These are phyloP conservation scores for Rhizopogon vulgaris DNA, from an alignment of 768 basidiomycete species.

Conservation along the genomic window DNA sequence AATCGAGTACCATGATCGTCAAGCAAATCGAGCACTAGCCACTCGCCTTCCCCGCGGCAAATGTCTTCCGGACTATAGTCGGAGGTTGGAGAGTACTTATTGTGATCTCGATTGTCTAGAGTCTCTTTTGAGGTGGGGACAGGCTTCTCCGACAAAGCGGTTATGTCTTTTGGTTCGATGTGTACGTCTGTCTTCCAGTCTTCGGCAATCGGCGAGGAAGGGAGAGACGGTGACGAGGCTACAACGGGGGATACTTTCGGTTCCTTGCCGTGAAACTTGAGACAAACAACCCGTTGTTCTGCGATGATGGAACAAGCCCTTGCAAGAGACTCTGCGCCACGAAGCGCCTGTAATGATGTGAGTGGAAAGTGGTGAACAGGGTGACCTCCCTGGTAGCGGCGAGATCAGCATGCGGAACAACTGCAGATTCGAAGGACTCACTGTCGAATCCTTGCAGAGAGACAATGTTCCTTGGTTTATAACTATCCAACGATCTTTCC, in stretches of 20 bases:
- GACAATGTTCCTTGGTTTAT: conserved; percentile 50
- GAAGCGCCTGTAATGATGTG: conserved; percentile 34
- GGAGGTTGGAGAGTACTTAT: background rate
- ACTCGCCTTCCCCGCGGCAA: conserved; percentile 31
- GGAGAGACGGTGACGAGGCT: conserved; percentile 14
- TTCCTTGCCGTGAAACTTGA: conserved; percentile 27
- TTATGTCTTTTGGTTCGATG: conserved; percentile 2
- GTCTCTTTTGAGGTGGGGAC: background rate
- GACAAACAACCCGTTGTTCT: conserved; percentile 31
- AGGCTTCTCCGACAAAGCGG: background rate
- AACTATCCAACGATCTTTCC: conserved; percentile 61
- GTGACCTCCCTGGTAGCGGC: conserved; percentile 28
- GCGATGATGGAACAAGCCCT: conserved; percentile 17
- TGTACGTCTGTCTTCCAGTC: conserved; percentile 3
- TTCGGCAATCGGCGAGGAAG: conserved; percentile 21
- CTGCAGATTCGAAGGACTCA: conserved; percentile 23
- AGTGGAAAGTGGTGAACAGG: conserved; percentile 37
- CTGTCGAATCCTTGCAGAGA: conserved; percentile 48
- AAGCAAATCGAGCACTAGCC: conserved; percentile 48
- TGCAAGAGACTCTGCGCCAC: conserved; percentile 38
- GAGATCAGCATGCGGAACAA: background rate
- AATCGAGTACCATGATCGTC: conserved; percentile 34
- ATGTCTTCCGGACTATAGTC: conserved; percentile 5
- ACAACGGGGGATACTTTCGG: background rate
- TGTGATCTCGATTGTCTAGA: background rate